A percentile compares a stretch with the other conserved stretches of the same genome.
Evolutionary conservation across 805 yeast genomes (phyloP).

Genomic region (Tetrapisispora iriomotensis): DNA sequence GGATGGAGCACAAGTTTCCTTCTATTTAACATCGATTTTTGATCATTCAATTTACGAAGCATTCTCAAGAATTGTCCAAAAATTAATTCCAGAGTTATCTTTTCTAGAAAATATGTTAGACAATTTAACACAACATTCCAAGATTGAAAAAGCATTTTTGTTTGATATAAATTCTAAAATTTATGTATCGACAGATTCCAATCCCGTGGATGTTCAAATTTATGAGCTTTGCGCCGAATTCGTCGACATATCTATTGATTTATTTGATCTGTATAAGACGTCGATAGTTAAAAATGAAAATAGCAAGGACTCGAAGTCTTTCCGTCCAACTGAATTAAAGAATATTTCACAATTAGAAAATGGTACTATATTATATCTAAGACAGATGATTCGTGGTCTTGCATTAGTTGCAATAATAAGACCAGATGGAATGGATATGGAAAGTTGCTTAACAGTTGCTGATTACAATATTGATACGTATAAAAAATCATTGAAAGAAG

Average conservation of each 20-base stretch:
- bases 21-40: slow-evolving; percentile 85
- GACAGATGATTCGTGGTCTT: slow-evolving; percentile 87
- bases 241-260: slow-evolving; percentile 85
- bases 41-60: slow-evolving; percentile 96
- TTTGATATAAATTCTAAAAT: slow-evolving; percentile 90
- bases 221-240: slow-evolving; percentile 97
- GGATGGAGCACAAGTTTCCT: slow-evolving; percentile 84
- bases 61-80: slow-evolving; percentile 85
- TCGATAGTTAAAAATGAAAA: slow-evolving; percentile 1
- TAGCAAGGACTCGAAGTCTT: not conserved
- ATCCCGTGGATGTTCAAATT: slow-evolving; percentile 90
- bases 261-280: slow-evolving; percentile 57
- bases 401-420: slow-evolving; percentile 84
- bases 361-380: slow-evolving; percentile 74
- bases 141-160: slow-evolving; percentile 84
- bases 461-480: slow-evolving; percentile 84
- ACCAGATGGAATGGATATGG: slow-evolving; percentile 44
- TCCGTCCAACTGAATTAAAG: slow-evolving; percentile 34
- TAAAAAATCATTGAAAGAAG: slow-evolving; percentile 62
- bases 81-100: slow-evolving; percentile 80
- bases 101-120: slow-evolving; percentile 82
- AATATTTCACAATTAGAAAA: slow-evolving; percentile 71
- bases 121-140: slow-evolving; percentile 76
- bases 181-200: slow-evolving; percentile 90
- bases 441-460: slow-evolving; percentile 50